Conservation (phyloP, 148 eudicot genomes). For the Mesembryanthemum crystallinum region DNA sequence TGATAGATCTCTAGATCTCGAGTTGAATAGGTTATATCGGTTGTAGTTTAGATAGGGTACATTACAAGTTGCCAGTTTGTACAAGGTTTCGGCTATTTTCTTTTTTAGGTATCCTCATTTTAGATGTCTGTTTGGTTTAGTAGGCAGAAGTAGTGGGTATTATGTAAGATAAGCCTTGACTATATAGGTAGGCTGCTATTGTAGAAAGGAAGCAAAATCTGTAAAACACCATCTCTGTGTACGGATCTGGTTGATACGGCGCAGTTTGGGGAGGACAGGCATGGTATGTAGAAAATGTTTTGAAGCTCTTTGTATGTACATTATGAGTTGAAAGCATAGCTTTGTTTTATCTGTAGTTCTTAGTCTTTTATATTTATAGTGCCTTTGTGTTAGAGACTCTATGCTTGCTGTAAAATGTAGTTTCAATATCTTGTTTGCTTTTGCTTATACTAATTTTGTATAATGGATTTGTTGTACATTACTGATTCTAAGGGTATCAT, state of each 20-base stretch:
- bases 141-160: neutral
- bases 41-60: conserved; percentile 23
- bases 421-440: no score
- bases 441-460: no score
- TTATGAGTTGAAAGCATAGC: neutral
- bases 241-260: neutral
- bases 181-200: neutral
- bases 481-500: no score
- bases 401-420: no score
- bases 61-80: neutral
- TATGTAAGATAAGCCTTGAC: neutral
- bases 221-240: neutral
- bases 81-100: neutral
- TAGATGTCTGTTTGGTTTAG: neutral
- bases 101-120: neutral
- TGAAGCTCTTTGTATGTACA: neutral
- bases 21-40: neutral
- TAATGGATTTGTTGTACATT: no score
- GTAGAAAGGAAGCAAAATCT: neutral
- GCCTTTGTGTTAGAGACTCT: no score
- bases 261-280: neutral
- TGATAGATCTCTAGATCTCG: conserved; percentile 4
- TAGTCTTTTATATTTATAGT: no score
- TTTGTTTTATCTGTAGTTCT: no score
- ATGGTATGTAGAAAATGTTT: neutral